These are phyloP conservation scores for Gynostemma pentaphyllum DNA, from an alignment of 306 rosid species.

Conservation along the genomic window DNA sequence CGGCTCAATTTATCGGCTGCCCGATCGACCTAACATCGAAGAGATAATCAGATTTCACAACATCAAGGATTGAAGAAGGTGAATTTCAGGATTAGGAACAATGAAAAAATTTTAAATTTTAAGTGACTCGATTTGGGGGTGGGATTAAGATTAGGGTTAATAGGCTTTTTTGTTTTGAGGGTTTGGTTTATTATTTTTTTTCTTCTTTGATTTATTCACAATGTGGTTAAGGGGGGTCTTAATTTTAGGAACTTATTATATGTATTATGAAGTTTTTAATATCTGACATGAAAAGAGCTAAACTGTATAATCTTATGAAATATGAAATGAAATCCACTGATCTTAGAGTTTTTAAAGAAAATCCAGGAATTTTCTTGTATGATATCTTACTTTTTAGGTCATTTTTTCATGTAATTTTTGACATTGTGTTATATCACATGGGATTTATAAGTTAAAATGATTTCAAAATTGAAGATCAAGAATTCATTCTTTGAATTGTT, in stretches of 20 bases:
- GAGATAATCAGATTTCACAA: background rate
- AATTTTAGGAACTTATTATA: background rate
- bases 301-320: background rate
- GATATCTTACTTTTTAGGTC: too few species aligned
- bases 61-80: slow-evolving; percentile 7
- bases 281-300: slow-evolving; percentile 6
- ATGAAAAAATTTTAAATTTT: background rate
- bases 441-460: too few species aligned
- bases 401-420: background rate
- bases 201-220: background rate
- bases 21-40: background rate
- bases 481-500: too few species aligned
- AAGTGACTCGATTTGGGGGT: background rate
- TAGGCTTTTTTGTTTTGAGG: background rate
- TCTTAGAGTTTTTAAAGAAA: too few species aligned
- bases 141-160: background rate
- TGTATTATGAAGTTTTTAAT: background rate
- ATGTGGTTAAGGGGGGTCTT: slow-evolving; percentile 4
- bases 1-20: background rate
- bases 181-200: background rate
- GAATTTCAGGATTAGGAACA: slow-evolving; percentile 3
- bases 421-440: too few species aligned
- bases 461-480: too few species aligned
- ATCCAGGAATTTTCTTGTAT: too few species aligned
- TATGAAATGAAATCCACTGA: background rate